These are phyloP conservation scores for Erysimum pusillum DNA, from an alignment of 441 rosid species.

Conservation along the genomic window DNA sequence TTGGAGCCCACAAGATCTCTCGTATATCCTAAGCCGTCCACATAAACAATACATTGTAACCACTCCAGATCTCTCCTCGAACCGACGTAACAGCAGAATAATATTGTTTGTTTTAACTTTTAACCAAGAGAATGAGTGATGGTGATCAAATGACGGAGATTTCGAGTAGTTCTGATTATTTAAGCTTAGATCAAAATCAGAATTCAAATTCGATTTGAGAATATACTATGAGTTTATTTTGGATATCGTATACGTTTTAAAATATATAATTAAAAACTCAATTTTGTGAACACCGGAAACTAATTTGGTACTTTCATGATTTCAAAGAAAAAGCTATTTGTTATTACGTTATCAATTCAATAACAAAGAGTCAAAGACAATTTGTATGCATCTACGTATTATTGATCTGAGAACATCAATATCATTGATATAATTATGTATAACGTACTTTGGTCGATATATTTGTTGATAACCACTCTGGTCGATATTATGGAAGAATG, in stretches of 20 bases:
- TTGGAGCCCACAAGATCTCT: conserved; percentile 33
- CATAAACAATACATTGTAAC: conserved; percentile 33
- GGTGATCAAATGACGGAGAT: conserved; percentile 13
- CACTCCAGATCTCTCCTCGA: conserved; percentile 31
- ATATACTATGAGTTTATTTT: not conserved
- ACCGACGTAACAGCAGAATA: conserved; percentile 37
- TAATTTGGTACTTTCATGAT: not conserved
- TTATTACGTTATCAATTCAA: not conserved
- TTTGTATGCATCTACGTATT: not conserved
- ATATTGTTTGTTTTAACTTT: conserved; percentile 14
- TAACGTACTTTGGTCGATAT: not conserved
- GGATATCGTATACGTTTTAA: not conserved
- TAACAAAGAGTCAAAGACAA: not conserved
- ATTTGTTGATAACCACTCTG: not conserved
- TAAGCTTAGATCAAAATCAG: not conserved
- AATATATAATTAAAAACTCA: not conserved
- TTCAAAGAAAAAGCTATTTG: not conserved
- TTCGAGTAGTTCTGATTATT: not conserved
- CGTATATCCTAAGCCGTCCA: conserved; percentile 41
- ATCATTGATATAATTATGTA: conserved; percentile 20
- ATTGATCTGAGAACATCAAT: conserved; percentile 17
- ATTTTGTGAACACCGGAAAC: not conserved
- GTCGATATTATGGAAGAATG: conserved; percentile 16
- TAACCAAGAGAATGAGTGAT: not conserved
- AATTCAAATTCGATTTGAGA: not conserved